Conservation (phyloP, 768 basidiomycete genomes). For the Lactarius tabidus region DNA sequence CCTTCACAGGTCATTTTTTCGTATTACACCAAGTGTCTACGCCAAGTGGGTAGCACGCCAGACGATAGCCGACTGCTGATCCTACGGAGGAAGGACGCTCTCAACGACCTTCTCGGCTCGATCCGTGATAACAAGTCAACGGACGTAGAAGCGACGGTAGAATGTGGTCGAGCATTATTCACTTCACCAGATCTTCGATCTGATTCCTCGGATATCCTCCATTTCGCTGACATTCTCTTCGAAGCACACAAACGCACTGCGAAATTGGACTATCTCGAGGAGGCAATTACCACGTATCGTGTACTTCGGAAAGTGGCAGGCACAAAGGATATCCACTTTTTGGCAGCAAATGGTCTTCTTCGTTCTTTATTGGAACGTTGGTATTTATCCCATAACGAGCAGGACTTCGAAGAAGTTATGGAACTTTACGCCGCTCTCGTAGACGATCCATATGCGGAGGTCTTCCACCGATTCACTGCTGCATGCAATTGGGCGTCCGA, state of each 20-base stretch:
- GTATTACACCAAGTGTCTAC: too few relatives aligned
- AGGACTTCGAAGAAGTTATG: not conserved
- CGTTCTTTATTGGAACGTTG: not conserved
- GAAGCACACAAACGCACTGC: not conserved
- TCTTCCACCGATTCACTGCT: not conserved
- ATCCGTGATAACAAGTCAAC: not conserved
- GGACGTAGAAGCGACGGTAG: not conserved
- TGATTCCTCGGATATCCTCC: accelerated
- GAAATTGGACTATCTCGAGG: not conserved
- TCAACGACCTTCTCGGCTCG: not conserved
- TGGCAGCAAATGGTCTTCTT: not conserved
- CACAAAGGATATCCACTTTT: not conserved
- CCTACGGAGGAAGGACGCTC: not conserved
- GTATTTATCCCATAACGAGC: not conserved
- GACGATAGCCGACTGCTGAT: too few relatives aligned
- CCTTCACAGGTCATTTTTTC: too few relatives aligned
- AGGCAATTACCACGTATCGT: not conserved
- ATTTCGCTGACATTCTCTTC: not conserved
- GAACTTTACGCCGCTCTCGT: not conserved
- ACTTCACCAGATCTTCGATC: not conserved
- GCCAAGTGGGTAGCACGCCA: too few relatives aligned
- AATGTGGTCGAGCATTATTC: not conserved
- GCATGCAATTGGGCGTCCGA: not conserved
- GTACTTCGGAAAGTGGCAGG: too few relatives aligned
- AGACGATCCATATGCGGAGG: too few relatives aligned